Evolutionary conservation across 2,329 filamentous ascomycete genomes (phyloP).

Genomic region (Aciculosporium take): DNA sequence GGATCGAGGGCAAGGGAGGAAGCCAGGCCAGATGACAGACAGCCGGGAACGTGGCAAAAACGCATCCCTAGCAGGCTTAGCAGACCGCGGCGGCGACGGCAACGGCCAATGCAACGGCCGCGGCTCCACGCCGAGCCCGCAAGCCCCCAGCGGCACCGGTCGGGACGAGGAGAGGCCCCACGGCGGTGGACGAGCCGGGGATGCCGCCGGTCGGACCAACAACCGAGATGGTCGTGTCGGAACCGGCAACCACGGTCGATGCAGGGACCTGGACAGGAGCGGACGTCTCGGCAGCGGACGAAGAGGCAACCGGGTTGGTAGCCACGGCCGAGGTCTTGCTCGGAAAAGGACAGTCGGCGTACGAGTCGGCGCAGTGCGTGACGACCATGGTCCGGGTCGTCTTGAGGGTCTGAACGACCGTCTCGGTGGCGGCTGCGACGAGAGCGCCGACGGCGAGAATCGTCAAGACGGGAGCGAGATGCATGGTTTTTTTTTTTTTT

Average conservation of each 20-base stretch:
- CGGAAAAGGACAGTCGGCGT: conserved; percentile 29
- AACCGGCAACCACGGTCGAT: conserved; percentile 1
- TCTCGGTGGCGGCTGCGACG: conserved; percentile 23
- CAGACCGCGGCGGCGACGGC: conserved; percentile 25
- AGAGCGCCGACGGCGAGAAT: conserved; percentile 27
- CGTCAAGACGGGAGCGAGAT: conserved; percentile 28
- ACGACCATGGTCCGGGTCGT: conserved; percentile 30
- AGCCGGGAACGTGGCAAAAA: background rate
- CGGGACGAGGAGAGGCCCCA: conserved; percentile 11
- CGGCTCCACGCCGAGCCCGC: conserved; percentile 24
- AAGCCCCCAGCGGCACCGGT: conserved; percentile 21
- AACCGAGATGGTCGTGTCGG: conserved; percentile 13
- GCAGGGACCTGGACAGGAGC: conserved; percentile 1
- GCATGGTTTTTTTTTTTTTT: conserved; percentile 31
- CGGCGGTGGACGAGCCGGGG: conserved; percentile 9
- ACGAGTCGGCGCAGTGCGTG: conserved; percentile 31
- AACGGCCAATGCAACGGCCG: conserved; percentile 25
- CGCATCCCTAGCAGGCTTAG: conserved; percentile 10
- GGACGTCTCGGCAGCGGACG: conserved; percentile 10
- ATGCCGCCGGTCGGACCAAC: conserved; percentile 11
- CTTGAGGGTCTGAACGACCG: conserved; percentile 29
- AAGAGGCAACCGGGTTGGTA: conserved; percentile 7
- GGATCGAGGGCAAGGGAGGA: background rate
- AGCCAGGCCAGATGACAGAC: background rate
- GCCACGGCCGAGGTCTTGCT: conserved; percentile 13